Evolutionary conservation across 2,329 filamentous ascomycete genomes (phyloP).

Genomic region (Ascochyta rabiei): DNA sequence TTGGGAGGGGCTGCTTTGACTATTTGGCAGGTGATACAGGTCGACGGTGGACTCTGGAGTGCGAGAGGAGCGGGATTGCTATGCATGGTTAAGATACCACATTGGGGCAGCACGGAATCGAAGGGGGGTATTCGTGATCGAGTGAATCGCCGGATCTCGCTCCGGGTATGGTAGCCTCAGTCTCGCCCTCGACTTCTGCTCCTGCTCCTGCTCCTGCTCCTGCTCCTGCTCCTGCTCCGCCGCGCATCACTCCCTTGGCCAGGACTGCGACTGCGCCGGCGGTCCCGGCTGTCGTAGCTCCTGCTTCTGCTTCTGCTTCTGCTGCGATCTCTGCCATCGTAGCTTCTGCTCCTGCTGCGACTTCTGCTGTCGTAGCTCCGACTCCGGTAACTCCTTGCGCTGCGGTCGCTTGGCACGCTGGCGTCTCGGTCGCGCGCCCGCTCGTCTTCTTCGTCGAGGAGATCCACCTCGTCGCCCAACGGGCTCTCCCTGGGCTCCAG

Average conservation of each 20-base stretch:
- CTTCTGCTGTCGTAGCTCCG: constrained; percentile 13
- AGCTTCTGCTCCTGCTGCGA: constrained; percentile 13
- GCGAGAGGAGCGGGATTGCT: too few relatives aligned
- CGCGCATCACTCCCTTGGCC: background rate
- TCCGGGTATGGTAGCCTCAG: too few relatives aligned
- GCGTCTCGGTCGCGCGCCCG: constrained; percentile 17
- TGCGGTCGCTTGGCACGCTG: constrained; percentile 18
- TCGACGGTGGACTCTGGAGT: too few relatives aligned
- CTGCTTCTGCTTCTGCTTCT: constrained; percentile 7
- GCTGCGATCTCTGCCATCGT: constrained; percentile 14
- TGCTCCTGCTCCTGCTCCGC: background rate
- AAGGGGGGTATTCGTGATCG: too few relatives aligned
- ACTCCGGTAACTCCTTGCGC: constrained; percentile 14
- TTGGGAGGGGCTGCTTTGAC: too few relatives aligned
- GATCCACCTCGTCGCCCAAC: constrained; percentile 76
- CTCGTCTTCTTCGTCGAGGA: constrained; percentile 44
- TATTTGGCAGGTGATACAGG: too few relatives aligned
- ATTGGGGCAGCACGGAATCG: too few relatives aligned
- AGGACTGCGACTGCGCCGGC: constrained; percentile 8
- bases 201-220: background rate
- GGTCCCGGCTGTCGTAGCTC: constrained; percentile 19
- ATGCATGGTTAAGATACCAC: too few relatives aligned
- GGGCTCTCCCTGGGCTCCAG: constrained; percentile 86
- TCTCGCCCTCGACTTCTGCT: too few relatives aligned
- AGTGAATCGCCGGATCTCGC: too few relatives aligned